Base-by-base conservation (phyloP, 768 basidiomycete species). In the Cantharellus anzutake region DNA sequence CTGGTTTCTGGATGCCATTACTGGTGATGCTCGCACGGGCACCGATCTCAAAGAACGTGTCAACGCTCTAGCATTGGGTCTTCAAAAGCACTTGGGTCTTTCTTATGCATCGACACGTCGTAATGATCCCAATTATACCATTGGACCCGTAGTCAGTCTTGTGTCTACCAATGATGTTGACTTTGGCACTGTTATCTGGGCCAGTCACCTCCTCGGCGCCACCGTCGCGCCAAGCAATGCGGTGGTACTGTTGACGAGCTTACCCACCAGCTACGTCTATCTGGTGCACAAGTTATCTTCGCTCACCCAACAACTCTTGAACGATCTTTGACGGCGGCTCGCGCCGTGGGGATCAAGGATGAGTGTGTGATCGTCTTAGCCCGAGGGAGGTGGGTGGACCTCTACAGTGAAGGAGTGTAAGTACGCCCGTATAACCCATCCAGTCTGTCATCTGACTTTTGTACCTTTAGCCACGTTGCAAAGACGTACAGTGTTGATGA, bases 321-420 rank as follows among this genome's bases (percentile, higher is more conserved):
- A 64, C 51, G 63, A 61, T n/a, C 53, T 63, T 2, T 65, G 62
- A 39, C 63, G 61, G 3, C 56, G 42, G 34, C 57, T 61, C 39
- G 63, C 63, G 41, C 64, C 62, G 40, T 48, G 63, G 62, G 60
- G 4, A 61, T 63, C 34, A 3, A 60, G 63, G 2, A 56, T 64
- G 41, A 60, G 59, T 5, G 50, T 51, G 7, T 56, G 63, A 20
- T 63, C 41, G 68, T 86, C 48, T 67, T 61, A 3, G 73, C 74
- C 0, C 80, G 81, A 2, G 84, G 86, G 69, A 82, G 72, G 16
- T 78, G 2, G 66, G 67, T 2, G 66, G 67, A 42, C 66, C 69
- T 44, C 7, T 84, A 84, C 84, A 62, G 69, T 85, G 37, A 80
- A 75, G 11, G 29, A 48, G 29, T 48, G 20, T 29, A 29, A 29